A percentile compares a stretch with the other conserved stretches of the same genome.
phyloP scores from a whole-genome alignment of 495 filamentous ascomycete species.

The Penicillium salamii region DNA sequence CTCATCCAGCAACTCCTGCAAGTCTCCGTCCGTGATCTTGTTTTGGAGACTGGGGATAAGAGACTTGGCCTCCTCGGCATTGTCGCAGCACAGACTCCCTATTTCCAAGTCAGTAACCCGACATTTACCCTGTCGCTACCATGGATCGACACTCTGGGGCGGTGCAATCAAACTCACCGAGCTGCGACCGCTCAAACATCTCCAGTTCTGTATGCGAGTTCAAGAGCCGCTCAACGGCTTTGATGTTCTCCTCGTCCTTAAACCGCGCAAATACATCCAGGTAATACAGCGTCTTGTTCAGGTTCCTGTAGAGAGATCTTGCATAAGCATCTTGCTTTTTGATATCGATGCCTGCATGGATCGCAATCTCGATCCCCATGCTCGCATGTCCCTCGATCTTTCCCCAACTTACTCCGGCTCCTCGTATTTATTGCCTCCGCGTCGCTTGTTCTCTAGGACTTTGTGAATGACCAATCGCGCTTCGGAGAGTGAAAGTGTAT shows the following conservation, averaged over 20 bases:
- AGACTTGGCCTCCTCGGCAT: conserved; percentile 91
- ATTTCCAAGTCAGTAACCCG: conserved; percentile 2
- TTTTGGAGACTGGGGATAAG: conserved; percentile 85
- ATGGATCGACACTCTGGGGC: background rate
- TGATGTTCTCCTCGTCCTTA: conserved; percentile 89
- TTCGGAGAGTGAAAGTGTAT: conserved; percentile 83
- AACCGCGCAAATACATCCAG: conserved; percentile 91
- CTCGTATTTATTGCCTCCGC: conserved; percentile 46
- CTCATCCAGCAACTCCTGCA: conserved; percentile 86
- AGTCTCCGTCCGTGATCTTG: conserved; percentile 83
- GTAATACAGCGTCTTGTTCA: conserved; percentile 85
- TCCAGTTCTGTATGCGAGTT: conserved; percentile 73
- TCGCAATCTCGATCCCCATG: background rate
- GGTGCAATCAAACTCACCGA: conserved; percentile 58
- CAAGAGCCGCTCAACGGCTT: conserved; percentile 82
- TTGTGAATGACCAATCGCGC: conserved; percentile 89
- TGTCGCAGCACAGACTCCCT: conserved; percentile 91
- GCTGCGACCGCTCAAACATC: conserved; percentile 88
- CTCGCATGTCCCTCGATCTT: background rate
- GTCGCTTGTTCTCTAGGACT: conserved; percentile 62
- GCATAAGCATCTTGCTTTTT: conserved; percentile 2
- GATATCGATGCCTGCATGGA: background rate
- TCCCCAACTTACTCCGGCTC: conserved; percentile 45
- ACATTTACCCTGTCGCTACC: background rate
- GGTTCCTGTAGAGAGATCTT: conserved; percentile 37